These are phyloP conservation scores for Russula earlei DNA, from an alignment of 768 basidiomycete genomes.

Conservation along the genomic window DNA sequence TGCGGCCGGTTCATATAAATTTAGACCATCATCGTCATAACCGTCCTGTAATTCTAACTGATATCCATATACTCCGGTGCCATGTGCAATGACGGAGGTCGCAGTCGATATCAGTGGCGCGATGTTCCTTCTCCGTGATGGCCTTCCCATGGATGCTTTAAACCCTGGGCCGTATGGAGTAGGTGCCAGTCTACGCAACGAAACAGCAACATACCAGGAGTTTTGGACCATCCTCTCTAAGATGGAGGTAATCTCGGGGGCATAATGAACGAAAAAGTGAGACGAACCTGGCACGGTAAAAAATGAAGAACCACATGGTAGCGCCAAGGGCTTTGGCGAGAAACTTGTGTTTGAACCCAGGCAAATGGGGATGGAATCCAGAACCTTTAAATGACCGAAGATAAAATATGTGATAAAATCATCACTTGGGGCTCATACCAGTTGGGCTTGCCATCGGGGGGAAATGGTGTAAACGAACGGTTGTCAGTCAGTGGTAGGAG, in stretches of 20 bases:
- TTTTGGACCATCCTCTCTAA: constrained; percentile 31
- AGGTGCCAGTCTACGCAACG: background rate
- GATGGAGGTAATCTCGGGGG: background rate
- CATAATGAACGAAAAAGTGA: background rate
- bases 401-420: background rate
- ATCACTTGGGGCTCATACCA: background rate
- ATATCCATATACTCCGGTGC: background rate
- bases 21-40: too few relatives aligned
- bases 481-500: too few relatives aligned
- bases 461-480: background rate
- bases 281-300: constrained; percentile 85
- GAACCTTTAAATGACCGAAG: constrained; percentile 33
- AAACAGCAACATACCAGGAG: constrained; percentile 25
- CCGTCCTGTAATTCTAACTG: too few relatives aligned
- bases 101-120: constrained; percentile 29
- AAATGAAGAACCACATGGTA: constrained; percentile 98
- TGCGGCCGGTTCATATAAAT: too few relatives aligned
- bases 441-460: constrained; percentile 14
- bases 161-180: constrained; percentile 23
- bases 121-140: constrained; percentile 34
- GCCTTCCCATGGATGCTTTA: constrained; percentile 54
- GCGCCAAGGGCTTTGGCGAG: constrained; percentile 83
- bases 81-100: background rate
- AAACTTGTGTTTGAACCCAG: constrained; percentile 65
- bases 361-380: constrained; percentile 86